A percentile compares a stretch with the other conserved stretches of the same genome.
phyloP scores from a whole-genome alignment of 345 rosid species.

The Moringa oleifera region DNA sequence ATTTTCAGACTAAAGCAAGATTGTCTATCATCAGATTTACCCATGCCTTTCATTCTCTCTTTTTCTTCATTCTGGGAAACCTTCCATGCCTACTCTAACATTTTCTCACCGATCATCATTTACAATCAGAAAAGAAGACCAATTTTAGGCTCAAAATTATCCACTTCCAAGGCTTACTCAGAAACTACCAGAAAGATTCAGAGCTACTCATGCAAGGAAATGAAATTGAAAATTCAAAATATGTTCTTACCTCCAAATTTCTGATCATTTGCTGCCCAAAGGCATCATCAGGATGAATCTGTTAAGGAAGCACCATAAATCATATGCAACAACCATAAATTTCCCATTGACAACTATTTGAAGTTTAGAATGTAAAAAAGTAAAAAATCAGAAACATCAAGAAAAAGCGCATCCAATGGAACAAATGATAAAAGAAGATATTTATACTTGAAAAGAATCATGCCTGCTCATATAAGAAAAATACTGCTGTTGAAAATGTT shows the following conservation, averaged over 20 bases:
- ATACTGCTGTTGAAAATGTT: conserved; percentile 65
- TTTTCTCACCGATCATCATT: neutral
- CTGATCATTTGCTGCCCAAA: conserved; percentile 97
- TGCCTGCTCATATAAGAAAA: conserved; percentile 98
- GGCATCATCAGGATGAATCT: conserved; percentile 97
- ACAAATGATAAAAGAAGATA: neutral
- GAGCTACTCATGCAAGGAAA: neutral
- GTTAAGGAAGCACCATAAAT: conserved; percentile 26
- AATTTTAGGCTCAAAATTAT: neutral
- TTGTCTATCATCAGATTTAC: neutral
- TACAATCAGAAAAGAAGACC: neutral
- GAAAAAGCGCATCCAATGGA: conserved; percentile 4
- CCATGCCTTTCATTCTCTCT: neutral
- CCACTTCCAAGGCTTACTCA: neutral
- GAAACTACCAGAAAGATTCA: neutral
- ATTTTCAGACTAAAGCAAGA: neutral
- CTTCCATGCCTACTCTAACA: neutral
- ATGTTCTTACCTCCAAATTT: conserved; percentile 75
- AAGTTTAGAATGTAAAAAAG: too few species aligned
- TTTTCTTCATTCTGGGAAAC: neutral
- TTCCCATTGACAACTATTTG: too few species aligned
- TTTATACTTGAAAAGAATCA: conserved; percentile 7
- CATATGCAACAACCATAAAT: conserved; percentile 11
- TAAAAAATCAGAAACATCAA: conserved; percentile 13
- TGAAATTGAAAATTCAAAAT: conserved; percentile 10